Percentiles rank a stretch among this genome's conserved stretches.
phyloP scores from a whole-genome alignment of 129 eudicot species.

The Pseudognaphalium luteoalbum region DNA sequence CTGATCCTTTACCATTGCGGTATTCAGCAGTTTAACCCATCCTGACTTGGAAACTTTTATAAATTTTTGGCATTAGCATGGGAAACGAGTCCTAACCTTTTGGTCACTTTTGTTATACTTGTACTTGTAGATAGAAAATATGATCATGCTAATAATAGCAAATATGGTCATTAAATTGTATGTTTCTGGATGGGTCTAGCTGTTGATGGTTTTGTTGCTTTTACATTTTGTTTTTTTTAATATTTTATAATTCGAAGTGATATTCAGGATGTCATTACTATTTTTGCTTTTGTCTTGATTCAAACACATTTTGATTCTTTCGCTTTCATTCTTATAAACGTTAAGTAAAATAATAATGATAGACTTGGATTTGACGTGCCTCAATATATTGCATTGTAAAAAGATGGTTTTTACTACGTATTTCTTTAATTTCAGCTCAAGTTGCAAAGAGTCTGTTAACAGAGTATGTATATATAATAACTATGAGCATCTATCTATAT shows the following conservation, averaged over 20 bases:
- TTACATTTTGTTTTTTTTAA: too few relatives aligned
- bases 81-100: slow-evolving; percentile 5
- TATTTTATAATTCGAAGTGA: neutral
- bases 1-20: slow-evolving; percentile 51
- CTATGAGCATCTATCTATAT: too few relatives aligned
- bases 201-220: neutral
- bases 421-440: too few relatives aligned
- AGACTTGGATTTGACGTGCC: neutral
- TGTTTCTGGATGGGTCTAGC: neutral
- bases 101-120: slow-evolving; percentile 6
- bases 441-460: too few relatives aligned
- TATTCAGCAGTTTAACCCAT: slow-evolving; percentile 43
- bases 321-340: neutral
- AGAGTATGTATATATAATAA: too few relatives aligned
- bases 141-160: neutral
- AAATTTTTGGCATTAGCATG: neutral
- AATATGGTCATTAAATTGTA: neutral
- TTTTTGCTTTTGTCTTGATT: neutral
- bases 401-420: too few relatives aligned
- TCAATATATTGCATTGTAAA: too few relatives aligned
- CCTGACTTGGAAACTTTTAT: neutral
- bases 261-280: neutral
- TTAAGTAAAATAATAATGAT: neutral
- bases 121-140: neutral
- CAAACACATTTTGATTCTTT: neutral